Percentiles rank a stretch among this genome's conserved stretches.
Evolutionary conservation across 495 filamentous ascomycete genomes (phyloP).

Genomic region (Talaromyces proteolyticus): DNA sequence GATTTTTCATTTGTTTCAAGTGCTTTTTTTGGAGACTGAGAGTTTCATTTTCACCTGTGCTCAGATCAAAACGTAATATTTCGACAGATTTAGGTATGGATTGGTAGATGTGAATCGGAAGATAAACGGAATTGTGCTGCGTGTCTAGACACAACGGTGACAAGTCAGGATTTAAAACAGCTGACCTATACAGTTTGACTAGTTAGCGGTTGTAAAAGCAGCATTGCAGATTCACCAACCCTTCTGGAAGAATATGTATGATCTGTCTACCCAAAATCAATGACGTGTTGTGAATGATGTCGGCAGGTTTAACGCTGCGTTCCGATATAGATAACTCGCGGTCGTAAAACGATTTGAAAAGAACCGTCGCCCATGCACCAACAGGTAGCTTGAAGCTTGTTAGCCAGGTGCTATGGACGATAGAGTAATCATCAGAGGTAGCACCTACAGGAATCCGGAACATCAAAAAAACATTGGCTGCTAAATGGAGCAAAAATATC

Average conservation of each 20-base stretch:
- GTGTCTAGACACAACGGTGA: conserved; percentile 71
- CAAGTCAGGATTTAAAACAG: conserved; percentile 74
- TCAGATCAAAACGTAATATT: conserved; percentile 74
- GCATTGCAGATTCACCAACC: conserved; percentile 46
- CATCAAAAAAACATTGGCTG: conserved; percentile 80
- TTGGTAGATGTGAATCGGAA: conserved; percentile 92
- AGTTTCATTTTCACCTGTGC: conserved; percentile 70
- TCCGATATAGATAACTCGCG: conserved; percentile 87
- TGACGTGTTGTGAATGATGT: conserved; percentile 82
- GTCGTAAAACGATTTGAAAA: conserved; percentile 76
- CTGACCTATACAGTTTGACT: conserved; percentile 54
- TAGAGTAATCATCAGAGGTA: neutral
- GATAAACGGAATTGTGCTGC: conserved; percentile 46
- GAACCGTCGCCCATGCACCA: conserved; percentile 57
- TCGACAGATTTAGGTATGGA: conserved; percentile 84
- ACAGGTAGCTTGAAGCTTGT: conserved; percentile 57
- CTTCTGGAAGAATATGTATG: conserved; percentile 94
- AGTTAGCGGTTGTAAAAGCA: conserved; percentile 15
- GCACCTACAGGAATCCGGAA: conserved; percentile 73
- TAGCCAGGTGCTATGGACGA: no score
- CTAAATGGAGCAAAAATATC: conserved; percentile 60
- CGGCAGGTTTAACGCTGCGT: conserved; percentile 75
- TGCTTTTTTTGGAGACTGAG: conserved; percentile 68
- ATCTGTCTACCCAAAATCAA: conserved; percentile 93
- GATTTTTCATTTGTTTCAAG: conserved; percentile 58